Conservation (phyloP, 805 yeast genomes). For the Cyberlindnera amylophila region DNA sequence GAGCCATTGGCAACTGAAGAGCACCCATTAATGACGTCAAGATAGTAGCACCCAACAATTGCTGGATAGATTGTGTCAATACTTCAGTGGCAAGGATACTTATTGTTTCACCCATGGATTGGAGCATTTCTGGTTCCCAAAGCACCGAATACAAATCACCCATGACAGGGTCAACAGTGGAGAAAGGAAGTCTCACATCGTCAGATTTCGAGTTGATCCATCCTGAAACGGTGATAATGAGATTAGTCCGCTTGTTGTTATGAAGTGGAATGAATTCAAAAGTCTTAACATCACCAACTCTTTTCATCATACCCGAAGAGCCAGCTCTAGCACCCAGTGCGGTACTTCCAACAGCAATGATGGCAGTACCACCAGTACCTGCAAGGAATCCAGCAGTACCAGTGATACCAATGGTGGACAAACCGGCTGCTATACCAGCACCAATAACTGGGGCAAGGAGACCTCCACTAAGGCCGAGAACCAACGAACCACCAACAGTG, state of each 20-base stretch:
- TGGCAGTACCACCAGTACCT: conserved; percentile 94
- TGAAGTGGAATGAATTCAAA: conserved; percentile 92
- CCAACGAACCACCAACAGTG: conserved; percentile 92
- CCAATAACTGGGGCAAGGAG: conserved; percentile 96
- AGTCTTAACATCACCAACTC: conserved; percentile 90
- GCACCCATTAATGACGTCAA: conserved; percentile 90
- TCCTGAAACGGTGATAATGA: conserved; percentile 87
- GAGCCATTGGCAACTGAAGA: conserved; percentile 85
- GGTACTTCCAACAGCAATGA: conserved; percentile 89
- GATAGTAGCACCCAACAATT: conserved; percentile 87
- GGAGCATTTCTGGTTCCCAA: conserved; percentile 98
- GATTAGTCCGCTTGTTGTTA: conserved; percentile 82
- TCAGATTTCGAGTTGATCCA: conserved; percentile 97
- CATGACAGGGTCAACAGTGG: conserved; percentile 96
- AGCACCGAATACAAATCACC: conserved; percentile 89
- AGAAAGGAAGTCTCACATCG: conserved; percentile 93
- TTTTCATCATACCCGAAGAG: conserved; percentile 71
- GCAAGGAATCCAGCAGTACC: conserved; percentile 94
- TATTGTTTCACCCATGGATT: conserved; percentile 94
- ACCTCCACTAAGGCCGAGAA: conserved; percentile 93
- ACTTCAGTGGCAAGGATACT: conserved; percentile 91
- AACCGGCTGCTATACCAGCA: conserved; percentile 96
- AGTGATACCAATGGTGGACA: conserved; percentile 88
- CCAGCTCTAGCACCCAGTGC: conserved; percentile 91
- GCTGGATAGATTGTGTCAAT: conserved; percentile 88